Conservation (phyloP, 768 basidiomycete genomes). For the Strobilomyces echinocephalus region DNA sequence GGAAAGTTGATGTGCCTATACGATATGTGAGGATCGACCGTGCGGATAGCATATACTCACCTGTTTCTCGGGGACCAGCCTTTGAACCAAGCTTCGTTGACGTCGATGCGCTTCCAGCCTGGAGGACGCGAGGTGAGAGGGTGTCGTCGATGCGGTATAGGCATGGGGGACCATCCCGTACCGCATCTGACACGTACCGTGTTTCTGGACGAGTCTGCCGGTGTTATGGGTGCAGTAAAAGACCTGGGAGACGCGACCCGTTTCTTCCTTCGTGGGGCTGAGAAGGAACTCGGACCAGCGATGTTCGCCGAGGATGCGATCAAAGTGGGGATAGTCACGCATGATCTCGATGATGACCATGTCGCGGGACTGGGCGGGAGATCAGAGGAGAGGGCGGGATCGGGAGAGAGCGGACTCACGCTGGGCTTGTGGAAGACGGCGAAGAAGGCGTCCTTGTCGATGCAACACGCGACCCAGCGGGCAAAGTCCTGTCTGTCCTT, state of each 20-base stretch:
- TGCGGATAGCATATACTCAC: constrained; percentile 13
- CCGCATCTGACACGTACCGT: constrained; percentile 26
- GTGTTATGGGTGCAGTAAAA: constrained; percentile 39
- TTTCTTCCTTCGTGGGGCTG: constrained; percentile 29
- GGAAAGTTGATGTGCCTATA: constrained; percentile 33
- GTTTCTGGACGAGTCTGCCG: constrained; percentile 41
- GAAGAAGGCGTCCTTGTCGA: constrained; percentile 31
- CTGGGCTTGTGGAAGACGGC: constrained; percentile 43
- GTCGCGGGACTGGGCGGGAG: constrained; percentile 33
- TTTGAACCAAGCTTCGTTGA: constrained; percentile 42
- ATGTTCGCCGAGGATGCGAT: constrained; percentile 40
- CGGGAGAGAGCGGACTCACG: constrained; percentile 28
- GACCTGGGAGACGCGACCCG: constrained; percentile 26
- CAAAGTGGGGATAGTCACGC: constrained; percentile 28
- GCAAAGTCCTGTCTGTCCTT: constrained; percentile 37
- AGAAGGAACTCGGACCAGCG: constrained; percentile 38
- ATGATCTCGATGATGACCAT: constrained; percentile 44
- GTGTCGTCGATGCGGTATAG: not conserved
- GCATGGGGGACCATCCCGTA: not conserved
- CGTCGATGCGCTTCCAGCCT: constrained; percentile 47
- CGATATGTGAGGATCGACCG: not conserved
- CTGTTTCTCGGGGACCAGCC: constrained; percentile 22
- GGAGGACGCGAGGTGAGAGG: not conserved
- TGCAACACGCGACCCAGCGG: constrained; percentile 41
- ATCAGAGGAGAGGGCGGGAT: not conserved